Base-by-base conservation (phyloP, 2,329 filamentous ascomycete species). In the Aschersonia sp. region DNA sequence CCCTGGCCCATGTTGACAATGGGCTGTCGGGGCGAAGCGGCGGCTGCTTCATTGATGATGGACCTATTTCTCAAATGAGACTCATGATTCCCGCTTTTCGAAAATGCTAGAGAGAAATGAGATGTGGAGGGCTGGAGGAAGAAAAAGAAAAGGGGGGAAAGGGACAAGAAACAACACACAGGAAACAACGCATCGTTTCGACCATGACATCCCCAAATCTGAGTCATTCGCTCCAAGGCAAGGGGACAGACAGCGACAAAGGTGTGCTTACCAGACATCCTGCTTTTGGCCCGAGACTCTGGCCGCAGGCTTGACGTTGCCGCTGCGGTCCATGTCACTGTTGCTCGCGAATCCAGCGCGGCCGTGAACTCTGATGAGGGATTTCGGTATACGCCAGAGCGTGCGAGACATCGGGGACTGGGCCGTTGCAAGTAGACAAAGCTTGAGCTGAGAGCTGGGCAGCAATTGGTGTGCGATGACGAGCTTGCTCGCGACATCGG, bases 1-100 rank as follows among this genome's bases (percentile, higher is more conserved):
- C 77, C 77, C 60, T 80, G 76, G 31, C 77, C 77, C 69, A 81
- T 71, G 55, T 82, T 82, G 51, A 81, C 72, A 53, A 82, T 79
- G 49, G 78, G 77, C 60, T 80, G 76, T 50, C 71, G 74, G 14
- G 77, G 76, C 30, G 77, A 80, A 32, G 76, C 74, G 6, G 75
- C 74, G 4, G 79, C 78, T 9, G 74, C 79, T 62, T 82, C 78
- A 53, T 82, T 82, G 65, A 82, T 68, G 63, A 82, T 81, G 53
- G 76, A 73, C 77, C 77, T 80, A 47, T 40, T 12, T 12, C 32
- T 37, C 35, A 12, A 37, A 12, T 37, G 4, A 22, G 22, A 22
- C 22, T 22, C 22, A 22, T 4, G 22, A 22, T 22, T 22, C 22
- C 22, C 22, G 22, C 22, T 22, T 22, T 22, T 4, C 4, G 22